Conservation (phyloP, 2,329 filamentous ascomycete species). For the Ceratocystiopsis sp. region DNA sequence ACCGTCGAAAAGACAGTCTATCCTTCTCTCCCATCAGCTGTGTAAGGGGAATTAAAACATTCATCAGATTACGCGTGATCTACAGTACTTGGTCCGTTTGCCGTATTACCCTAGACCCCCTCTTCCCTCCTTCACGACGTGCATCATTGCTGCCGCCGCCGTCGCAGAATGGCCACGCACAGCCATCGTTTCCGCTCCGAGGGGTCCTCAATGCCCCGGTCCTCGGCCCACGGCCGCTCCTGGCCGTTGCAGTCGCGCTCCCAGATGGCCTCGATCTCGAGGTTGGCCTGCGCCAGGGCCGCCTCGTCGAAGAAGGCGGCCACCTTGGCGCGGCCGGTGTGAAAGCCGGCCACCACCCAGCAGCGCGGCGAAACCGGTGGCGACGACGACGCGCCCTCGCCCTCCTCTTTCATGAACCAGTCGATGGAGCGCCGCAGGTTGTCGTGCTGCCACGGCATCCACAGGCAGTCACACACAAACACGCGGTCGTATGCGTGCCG, state of each 20-base stretch:
- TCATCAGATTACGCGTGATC: too few species aligned
- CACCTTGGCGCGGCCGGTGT: conserved; percentile 51
- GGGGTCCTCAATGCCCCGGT: conserved; percentile 44
- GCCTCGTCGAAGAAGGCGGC: conserved; percentile 41
- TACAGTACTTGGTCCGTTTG: too few species aligned
- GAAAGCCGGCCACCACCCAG: conserved; percentile 54
- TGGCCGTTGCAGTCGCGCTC: conserved; percentile 51
- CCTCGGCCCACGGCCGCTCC: conserved; percentile 42
- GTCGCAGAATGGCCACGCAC: conserved; percentile 34
- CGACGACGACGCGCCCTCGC: not conserved
- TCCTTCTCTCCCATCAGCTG: too few species aligned
- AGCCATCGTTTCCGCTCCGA: conserved; percentile 53
- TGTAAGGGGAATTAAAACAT: too few species aligned
- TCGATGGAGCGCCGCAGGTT: conserved; percentile 45
- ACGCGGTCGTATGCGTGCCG: conserved; percentile 38
- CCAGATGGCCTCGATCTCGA: conserved; percentile 48
- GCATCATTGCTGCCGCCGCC: not conserved
- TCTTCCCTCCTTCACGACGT: too few species aligned
- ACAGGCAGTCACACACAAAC: conserved; percentile 56
- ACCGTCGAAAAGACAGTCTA: too few species aligned
- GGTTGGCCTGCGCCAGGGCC: conserved; percentile 27
- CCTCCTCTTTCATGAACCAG: conserved; percentile 35
- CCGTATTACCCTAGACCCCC: too few species aligned
- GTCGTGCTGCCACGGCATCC: conserved; percentile 58
- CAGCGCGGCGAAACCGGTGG: conserved; percentile 27